Evolutionary conservation across 2,329 filamentous ascomycete species (phyloP), one percentile per base, ranked within the genome.

Genomic region (Neofusicoccum sp.): DNA sequence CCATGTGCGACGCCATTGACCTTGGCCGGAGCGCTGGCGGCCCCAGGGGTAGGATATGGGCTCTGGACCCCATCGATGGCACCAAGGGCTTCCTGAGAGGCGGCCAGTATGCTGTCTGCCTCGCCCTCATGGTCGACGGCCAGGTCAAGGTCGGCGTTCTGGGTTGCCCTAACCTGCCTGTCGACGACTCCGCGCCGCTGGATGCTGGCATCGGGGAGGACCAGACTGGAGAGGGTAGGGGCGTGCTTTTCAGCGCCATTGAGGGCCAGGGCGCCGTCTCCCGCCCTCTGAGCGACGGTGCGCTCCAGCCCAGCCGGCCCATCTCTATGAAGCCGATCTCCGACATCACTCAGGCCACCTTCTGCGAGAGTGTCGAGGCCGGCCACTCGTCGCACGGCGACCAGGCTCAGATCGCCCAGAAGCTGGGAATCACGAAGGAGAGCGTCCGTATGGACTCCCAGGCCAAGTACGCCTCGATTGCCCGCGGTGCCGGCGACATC

Each of bases 381-480:
- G 93, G 87, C 14, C 95, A 99, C 83, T 96, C 92, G 41, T 88
- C 90, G 63, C 96, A 99, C 78, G 87, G 86, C 69, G 92, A 97
- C 77, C 91, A 97, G 70, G 91, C 90, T 41, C 84, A 87, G 69
- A 96, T 99, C 72, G 92, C 95, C 6, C 79, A 86, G 71, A 90
- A 88, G 73, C 85, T 99, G 5, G 93, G 93, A 61, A 97, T 99
- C 77, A 94, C 90, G 28, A 88, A 87, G 70, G 87, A 90, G n/a
- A 93, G 90, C 69, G 93, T 99, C 65, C 87, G 94, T 67, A 95
- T 99, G 90, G 95, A 99, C 80, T 96, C 92, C 59, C 95, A 99
- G 80, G 94, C 95, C 70, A 99, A 99, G 80, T 99, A 99, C 79
- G 94, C 89, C 66, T 95, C 91, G 39, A 96, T 99, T 74, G 95